phyloP scores from a whole-genome alignment of 805 yeast species.

The Candida coleopterorum region DNA sequence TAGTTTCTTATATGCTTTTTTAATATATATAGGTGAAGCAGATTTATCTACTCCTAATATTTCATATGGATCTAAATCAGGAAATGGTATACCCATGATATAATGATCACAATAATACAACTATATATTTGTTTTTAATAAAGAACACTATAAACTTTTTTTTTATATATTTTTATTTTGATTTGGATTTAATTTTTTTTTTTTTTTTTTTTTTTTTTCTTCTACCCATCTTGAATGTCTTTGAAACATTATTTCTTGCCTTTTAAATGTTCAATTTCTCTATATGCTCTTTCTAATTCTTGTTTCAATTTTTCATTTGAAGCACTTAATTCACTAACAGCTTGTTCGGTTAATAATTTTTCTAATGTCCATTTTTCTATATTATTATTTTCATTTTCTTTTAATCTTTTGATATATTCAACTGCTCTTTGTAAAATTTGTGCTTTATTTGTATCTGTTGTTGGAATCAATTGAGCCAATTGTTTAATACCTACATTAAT shows the following conservation, averaged over 20 bases:
- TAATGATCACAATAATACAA: too few species aligned
- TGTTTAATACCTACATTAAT: constrained; percentile 85
- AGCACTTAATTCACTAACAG: constrained; percentile 76
- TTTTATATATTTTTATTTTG: too few species aligned
- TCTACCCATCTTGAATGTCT: too few species aligned
- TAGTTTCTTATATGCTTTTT: constrained; percentile 59
- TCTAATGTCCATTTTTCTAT: constrained; percentile 95
- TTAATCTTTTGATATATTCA: constrained; percentile 82
- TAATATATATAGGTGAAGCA: constrained; percentile 51
- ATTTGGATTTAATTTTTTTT: neutral
- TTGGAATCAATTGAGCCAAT: constrained; percentile 72
- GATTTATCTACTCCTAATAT: constrained; percentile 38
- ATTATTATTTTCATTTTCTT: constrained; percentile 83
- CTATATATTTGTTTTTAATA: too few species aligned
- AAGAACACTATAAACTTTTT: too few species aligned
- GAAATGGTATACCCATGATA: constrained; percentile 39
- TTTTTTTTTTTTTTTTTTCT: constrained; percentile 1
- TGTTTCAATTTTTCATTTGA: constrained; percentile 83
- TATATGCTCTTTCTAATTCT: constrained; percentile 86
- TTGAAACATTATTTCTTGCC: constrained; percentile 12
- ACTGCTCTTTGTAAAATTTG: constrained; percentile 84
- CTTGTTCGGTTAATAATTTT: constrained; percentile 87
- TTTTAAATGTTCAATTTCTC: constrained; percentile 82
- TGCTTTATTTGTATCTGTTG: constrained; percentile 84
- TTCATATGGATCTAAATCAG: constrained; percentile 60